Evolutionary conservation across 352 stramenopile genomes (phyloP), one percentile per base, ranked within the genome.

Genomic region (Pythium dissotocum): DNA sequence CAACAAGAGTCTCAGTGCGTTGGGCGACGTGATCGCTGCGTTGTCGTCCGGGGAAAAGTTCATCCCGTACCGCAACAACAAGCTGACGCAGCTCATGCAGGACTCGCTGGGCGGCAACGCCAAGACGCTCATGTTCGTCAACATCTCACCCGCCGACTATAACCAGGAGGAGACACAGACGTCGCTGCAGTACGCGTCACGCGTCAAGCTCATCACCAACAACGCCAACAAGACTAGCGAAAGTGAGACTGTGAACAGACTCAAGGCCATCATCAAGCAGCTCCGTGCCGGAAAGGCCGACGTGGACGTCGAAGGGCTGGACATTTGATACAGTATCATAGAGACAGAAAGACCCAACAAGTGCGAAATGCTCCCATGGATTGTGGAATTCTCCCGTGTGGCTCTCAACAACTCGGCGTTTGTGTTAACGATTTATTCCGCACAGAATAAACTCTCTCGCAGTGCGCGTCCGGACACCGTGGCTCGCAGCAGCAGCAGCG

Each of bases 21-120:
- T 98, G 14, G 94, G 92, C 58, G 92, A 98, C 69, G 94, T 98
- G 21, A 97, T 98, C 72, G 85, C 87, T 18, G 94, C 94, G 28
- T 73, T 98, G 28, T 97, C 88, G 51, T 91, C 74, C 5, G 89
- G 89, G 53, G 89, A 97, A 53, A 98, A 97, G 74, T 97, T 97
- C 76, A 97, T 98, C 52, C 94, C 94, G 51, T 97, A 97, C 72
- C 85, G 90, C 52, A 97, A 97, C 78, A 97, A 97, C 79, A 97
- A 91, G 80, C 80, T 98, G 65, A 98, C 93, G 6, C 90, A 97
- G 73, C 72, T 98, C 46, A 91, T 98, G 82, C 94, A 98, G 70
- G 93, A 97, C 70, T 97, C 92, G 1, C 81, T 98, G 8, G 93
- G 93, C 35, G 94, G 90, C 40, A 98, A 98, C 71, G 91, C 90